Evolutionary conservation across 1,139 yeast genomes (phyloP).

Genomic region (Pichia cactophila): DNA sequence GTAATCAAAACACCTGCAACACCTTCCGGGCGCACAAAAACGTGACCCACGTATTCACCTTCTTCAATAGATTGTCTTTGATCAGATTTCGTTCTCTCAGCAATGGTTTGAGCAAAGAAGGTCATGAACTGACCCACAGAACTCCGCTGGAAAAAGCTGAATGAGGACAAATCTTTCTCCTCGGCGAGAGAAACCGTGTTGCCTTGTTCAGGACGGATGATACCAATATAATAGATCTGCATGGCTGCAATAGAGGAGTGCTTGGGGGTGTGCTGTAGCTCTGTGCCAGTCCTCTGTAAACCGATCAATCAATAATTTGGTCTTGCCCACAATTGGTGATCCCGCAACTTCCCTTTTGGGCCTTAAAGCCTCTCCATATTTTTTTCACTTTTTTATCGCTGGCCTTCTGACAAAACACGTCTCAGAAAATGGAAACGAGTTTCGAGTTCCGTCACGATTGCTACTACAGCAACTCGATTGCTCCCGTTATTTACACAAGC

Average conservation of each 20-base stretch:
- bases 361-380: no score
- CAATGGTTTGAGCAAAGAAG: constrained; percentile 84
- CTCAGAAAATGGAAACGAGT: no score
- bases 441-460: not conserved
- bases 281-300: no score
- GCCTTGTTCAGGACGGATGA: constrained; percentile 48
- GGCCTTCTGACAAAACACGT: no score
- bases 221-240: constrained; percentile 89
- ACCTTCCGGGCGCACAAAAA: constrained; percentile 85
- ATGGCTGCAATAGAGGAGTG: constrained; percentile 30
- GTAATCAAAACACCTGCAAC: constrained; percentile 88
- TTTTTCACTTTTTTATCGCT: no score
- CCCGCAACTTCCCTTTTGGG: no score
- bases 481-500: not conserved
- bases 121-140: constrained; percentile 84
- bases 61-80: constrained; percentile 95
- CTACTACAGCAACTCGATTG: not conserved
- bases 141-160: constrained; percentile 57
- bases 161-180: constrained; percentile 76
- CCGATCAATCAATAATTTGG: no score
- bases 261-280: not conserved
- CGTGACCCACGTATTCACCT: constrained; percentile 86
- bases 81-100: constrained; percentile 80
- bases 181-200: constrained; percentile 72
- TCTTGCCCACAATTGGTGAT: no score